Evolutionary conservation across 2,329 filamentous ascomycete genomes (phyloP), one percentile per base, ranked within the genome.

Genomic region (Didymella pinodella): DNA sequence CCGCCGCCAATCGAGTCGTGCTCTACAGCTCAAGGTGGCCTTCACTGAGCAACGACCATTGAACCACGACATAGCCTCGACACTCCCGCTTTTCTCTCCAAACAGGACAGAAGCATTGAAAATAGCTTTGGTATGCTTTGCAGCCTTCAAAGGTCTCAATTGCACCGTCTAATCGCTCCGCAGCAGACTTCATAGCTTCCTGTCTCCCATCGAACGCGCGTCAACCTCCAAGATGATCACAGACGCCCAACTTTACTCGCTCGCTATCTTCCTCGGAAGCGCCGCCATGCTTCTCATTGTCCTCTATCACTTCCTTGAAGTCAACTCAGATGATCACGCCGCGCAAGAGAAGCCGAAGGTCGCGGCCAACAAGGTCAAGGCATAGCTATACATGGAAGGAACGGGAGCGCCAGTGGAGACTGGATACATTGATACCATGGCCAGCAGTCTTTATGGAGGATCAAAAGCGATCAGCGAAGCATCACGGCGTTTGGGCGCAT

Each of bases 231-330:
- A 72, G 48, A 99, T 99, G 95, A 98, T 99, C 77, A 90, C 93
- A 77, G 95, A 99, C 87, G 83, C 85, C 77, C 89, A 95, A 66
- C 89, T 99, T 71, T 97, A 98, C 85, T 86, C 86, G 63, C 87
- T 99, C 29, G 93, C 95, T 78, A 88, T 98, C 77, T 94, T 97
- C 78, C 90, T 99, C 60, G 95, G 95, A 81, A 90, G 88, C 54
- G 86, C 89, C 40, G 88, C 94, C 64, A 94, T 98, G 91, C 83
- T 97, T 44, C 85, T 99, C 62, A 97, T 98, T 66, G 88, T 99
- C 29, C 80, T 96, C 28, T 98, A 99, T 80, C 93, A 98, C 79
- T 98, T 96, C 81, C 88, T 99, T 71, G 94, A 98, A 78, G 86
- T 97, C 82, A 98, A 99, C 75, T 87, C 92, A n/a, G 83, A 85